A percentile compares a stretch with the other conserved stretches of the same genome.
Evolutionary conservation across 2,329 filamentous ascomycete genomes (phyloP).

Genomic region (Metarhizium rileyi): DNA sequence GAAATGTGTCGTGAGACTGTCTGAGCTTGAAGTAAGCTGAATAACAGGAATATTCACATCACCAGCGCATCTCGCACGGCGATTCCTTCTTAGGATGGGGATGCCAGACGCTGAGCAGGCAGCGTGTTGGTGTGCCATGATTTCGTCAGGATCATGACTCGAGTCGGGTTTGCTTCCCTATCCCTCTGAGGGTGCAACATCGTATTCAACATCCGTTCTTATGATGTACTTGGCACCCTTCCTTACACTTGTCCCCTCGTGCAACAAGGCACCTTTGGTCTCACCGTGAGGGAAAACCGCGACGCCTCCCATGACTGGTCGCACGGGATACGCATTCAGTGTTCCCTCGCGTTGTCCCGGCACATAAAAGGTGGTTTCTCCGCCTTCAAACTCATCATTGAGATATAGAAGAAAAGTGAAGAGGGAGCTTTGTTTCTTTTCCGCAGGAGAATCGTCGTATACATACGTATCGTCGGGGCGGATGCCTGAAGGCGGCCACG

Average conservation of each 20-base stretch:
- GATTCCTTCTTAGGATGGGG: too few species aligned
- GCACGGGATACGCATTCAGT: constrained; percentile 59
- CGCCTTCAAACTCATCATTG: constrained; percentile 62
- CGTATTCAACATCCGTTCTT: constrained; percentile 61
- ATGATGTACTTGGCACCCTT: constrained; percentile 61
- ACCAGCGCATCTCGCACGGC: too few species aligned
- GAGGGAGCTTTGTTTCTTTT: constrained; percentile 53
- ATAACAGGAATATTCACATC: too few species aligned
- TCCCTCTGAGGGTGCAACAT: constrained; percentile 34
- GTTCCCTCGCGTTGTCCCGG: constrained; percentile 53
- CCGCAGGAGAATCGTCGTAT: constrained; percentile 54
- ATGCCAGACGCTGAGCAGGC: too few species aligned
- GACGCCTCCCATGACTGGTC: constrained; percentile 58
- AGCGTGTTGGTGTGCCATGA: too few species aligned
- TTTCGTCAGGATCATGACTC: neutral
- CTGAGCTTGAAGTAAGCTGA: too few species aligned
- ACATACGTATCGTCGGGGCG: constrained; percentile 47
- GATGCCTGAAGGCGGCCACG: constrained; percentile 63
- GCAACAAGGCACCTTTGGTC: constrained; percentile 51
- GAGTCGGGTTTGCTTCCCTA: neutral
- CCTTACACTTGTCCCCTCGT: constrained; percentile 62
- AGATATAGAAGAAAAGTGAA: constrained; percentile 63
- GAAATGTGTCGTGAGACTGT: too few species aligned
- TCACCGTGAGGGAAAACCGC: constrained; percentile 64
- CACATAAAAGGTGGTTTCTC: constrained; percentile 63